Base-by-base conservation (phyloP, 345 rosid genomes). In the Brassica nigra region DNA sequence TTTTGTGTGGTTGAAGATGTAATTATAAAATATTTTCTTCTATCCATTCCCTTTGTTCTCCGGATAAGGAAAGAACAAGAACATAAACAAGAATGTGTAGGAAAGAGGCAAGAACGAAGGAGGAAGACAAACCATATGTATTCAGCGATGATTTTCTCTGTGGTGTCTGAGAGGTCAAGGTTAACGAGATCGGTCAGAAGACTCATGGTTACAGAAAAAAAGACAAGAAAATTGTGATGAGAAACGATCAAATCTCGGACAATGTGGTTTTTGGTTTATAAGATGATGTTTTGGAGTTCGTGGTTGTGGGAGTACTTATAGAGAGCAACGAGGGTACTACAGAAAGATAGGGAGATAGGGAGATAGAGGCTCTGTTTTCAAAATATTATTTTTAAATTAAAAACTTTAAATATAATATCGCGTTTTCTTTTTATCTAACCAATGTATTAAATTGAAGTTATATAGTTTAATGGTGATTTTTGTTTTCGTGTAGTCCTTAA, bases 131-230 rank as follows among this genome's bases (percentile, higher is more conserved):
- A 94, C 99, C 98, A 95, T 86, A 92, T 87, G 85, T 92, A 95
- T 73, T 95, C 99, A 3, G 97, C 97, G 68, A 92, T 91, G 88
- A 91, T 84, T 81, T 92, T 90, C 8, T 88, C 88, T 6, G 95
- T 87, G 80, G 78, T 20, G 30, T 86, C 95, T 23, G 97, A 90
- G 83, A 95, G 95, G 79, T 91, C 78, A 63, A 95, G 86, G 93
- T 95, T 95, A 77, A 92, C 3, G 77, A 95, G 92, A 85, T 91
- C 94, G 27, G 88, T 61, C 63, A 92, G 94, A 66, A 83, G 80
- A 72, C 95, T 83, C 99, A 95, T 92, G 80, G 76, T 18, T 68
- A 16, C 42, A 15, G 15, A 57, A 4, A 8, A 33, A 52, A 23
- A 23, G 57, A 52, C 3, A 18, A 9, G 20, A 66, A 44, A 67